These are phyloP conservation scores for Astraeus odoratus DNA, from an alignment of 768 basidiomycete genomes.

Conservation along the genomic window DNA sequence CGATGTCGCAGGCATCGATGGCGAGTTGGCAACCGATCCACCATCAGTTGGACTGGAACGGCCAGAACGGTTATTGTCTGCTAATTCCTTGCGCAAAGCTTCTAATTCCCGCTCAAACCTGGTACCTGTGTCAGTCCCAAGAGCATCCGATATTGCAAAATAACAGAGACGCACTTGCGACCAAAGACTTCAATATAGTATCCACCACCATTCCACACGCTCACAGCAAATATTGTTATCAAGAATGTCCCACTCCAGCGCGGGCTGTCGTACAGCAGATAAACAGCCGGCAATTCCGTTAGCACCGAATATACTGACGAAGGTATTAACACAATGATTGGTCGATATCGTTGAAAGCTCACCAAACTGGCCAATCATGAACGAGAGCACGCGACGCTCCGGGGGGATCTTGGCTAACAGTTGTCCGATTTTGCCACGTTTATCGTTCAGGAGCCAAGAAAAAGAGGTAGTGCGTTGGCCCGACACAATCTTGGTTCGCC, in stretches of 20 bases:
- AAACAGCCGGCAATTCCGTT: conserved; percentile 82
- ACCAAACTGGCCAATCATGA: conserved; percentile 85
- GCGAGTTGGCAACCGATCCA: conserved; percentile 33
- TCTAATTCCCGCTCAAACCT: conserved; percentile 94
- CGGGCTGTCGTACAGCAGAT: conserved; percentile 73
- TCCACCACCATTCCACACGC: conserved; percentile 94
- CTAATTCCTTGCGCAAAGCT: conserved; percentile 83
- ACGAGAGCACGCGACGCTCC: conserved; percentile 57
- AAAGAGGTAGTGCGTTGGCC: conserved; percentile 90
- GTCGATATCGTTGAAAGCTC: conserved; percentile 19
- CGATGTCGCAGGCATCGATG: conserved; percentile 16
- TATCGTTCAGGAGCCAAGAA: conserved; percentile 82
- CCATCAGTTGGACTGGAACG: conserved; percentile 47
- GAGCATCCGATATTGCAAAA: too few species aligned
- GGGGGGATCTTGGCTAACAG: conserved; percentile 53
- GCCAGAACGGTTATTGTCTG: conserved; percentile 56
- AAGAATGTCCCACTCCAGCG: conserved; percentile 75
- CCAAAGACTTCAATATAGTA: conserved; percentile 98
- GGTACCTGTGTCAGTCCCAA: conserved; percentile 5
- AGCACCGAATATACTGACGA: conserved; percentile 70
- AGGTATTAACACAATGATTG: conserved; percentile 2
- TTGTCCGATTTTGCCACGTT: conserved; percentile 76
- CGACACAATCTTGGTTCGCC: conserved; percentile 83
- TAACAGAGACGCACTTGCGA: conserved; percentile 75
- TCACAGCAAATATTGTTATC: conserved; percentile 73